Evolutionary conservation across 257 asterid genomes (phyloP), one percentile per base, ranked within the genome.

Genomic region (Ballota nigra): DNA sequence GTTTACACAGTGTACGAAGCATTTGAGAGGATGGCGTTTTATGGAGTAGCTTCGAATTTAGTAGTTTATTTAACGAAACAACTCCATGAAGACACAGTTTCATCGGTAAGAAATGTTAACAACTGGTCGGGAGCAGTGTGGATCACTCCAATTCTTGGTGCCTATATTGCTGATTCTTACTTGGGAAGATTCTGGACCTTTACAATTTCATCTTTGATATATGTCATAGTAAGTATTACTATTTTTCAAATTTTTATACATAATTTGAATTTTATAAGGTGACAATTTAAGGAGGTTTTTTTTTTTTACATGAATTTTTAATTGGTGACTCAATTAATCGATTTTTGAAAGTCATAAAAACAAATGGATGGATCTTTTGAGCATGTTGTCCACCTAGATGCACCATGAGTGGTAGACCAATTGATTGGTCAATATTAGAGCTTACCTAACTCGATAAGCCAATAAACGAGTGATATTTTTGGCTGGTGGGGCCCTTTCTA

Each of bases 111-210:
- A 65, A 92, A 88, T 59, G 97, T 92, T 2, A 89, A 92, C 75
- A 88, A 92, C 62, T 92, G 98, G 98, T 84, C 98, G 0, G 98
- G 98, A 18, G 73, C 94, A 2, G 96, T 90, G 1, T 92, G 98
- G 98, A 88, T 92, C 36, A 92, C 97, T 49, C 98, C 98, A 6
- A 89, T 92, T 9, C 72, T 92, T 15, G 98, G 98, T 1, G 97
- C 97, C 22, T 92, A 88, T 70, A 71, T 90, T 29, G 96, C 98
- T 3, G 98, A 92, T 77, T 82, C 98, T 41, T 89, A 84, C 80
- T 40, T 92, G 53, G 98, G 98, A 65, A 87, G 98, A 3, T 92
- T 89, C 63, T 92, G 98, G 98, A 92, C 98, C 19, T 92, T 92
- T 79, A 89, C 97, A 12, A 24, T 86, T 52, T 92, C 98, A 1